Evolutionary conservation across 2,329 filamentous ascomycete species (phyloP).

Genomic region (Penicillium sp.): DNA sequence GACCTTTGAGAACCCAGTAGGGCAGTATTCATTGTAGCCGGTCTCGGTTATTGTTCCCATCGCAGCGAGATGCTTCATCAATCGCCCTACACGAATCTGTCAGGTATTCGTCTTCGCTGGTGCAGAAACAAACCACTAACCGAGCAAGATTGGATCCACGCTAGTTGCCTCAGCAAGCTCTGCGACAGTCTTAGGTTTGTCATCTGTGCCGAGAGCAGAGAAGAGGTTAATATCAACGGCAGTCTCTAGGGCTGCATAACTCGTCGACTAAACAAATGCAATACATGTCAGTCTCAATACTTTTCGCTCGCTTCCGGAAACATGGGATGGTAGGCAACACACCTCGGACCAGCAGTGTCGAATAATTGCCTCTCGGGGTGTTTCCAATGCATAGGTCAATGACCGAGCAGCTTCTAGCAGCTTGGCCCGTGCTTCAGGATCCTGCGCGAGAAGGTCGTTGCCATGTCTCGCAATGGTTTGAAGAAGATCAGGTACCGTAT

Average conservation of each 20-base stretch:
- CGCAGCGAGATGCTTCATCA: conserved; percentile 34
- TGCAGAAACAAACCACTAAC: neutral
- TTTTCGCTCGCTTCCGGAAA: neutral
- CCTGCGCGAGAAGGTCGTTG: neutral
- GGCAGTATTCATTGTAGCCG: conserved; percentile 29
- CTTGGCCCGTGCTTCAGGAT: neutral
- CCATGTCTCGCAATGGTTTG: neutral
- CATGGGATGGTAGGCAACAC: neutral
- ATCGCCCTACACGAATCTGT: conserved; percentile 16
- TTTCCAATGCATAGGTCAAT: conserved; percentile 38
- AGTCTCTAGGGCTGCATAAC: neutral
- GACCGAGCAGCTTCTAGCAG: conserved; percentile 18
- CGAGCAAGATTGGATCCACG: neutral
- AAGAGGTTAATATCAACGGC: neutral
- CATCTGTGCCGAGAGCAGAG: neutral
- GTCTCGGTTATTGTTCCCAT: conserved; percentile 34
- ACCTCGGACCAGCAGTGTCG: conserved; percentile 47
- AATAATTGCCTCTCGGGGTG: conserved; percentile 50
- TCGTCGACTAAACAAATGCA: neutral
- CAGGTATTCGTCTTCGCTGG: neutral
- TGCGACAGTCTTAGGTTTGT: neutral
- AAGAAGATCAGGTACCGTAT: neutral
- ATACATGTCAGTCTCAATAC: neutral
- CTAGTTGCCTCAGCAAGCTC: neutral
- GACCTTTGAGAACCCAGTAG: conserved; percentile 28